Conservation (phyloP, 1,284 basidiomycete genomes). For the Schizophyllum amplum region DNA sequence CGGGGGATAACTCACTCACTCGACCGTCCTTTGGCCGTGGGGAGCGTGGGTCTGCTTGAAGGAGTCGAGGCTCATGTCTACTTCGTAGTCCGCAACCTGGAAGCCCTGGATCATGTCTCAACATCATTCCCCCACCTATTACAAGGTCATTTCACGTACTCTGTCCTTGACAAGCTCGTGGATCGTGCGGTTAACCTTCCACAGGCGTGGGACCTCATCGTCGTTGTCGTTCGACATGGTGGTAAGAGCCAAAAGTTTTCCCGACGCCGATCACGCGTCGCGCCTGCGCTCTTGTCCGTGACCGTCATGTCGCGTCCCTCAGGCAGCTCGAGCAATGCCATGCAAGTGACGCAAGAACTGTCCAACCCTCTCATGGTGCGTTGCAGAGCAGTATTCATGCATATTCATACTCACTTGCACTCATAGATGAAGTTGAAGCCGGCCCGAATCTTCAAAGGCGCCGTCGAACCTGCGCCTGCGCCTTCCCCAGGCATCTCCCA, state of each 20-base stretch:
- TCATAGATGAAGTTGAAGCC: constrained; percentile 70
- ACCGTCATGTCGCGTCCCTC: neutral
- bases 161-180: constrained; percentile 95
- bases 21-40: constrained; percentile 52
- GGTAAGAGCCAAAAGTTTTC: constrained; percentile 19
- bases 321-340: neutral
- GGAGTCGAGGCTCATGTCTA: constrained; percentile 72
- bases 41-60: constrained; percentile 63
- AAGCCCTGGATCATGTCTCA: constrained; percentile 53
- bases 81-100: constrained; percentile 86
- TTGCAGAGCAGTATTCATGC: constrained; percentile 30
- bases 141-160: constrained; percentile 35
- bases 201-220: constrained; percentile 79
- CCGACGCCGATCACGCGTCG: constrained; percentile 4
- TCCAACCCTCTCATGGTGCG: constrained; percentile 23
- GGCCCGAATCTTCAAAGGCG: constrained; percentile 80
- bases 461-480: constrained; percentile 55
- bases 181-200: constrained; percentile 95
- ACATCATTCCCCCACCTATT: neutral
- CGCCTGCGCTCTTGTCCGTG: neutral
- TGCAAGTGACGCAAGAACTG: neutral
- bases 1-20: constrained; percentile 35
- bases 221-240: constrained; percentile 46
- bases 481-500: constrained; percentile 34
- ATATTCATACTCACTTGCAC: neutral